Evolutionary conservation across 2,329 filamentous ascomycete genomes (phyloP), one percentile per base, ranked within the genome.

Genomic region (Colletotrichum caudatum): DNA sequence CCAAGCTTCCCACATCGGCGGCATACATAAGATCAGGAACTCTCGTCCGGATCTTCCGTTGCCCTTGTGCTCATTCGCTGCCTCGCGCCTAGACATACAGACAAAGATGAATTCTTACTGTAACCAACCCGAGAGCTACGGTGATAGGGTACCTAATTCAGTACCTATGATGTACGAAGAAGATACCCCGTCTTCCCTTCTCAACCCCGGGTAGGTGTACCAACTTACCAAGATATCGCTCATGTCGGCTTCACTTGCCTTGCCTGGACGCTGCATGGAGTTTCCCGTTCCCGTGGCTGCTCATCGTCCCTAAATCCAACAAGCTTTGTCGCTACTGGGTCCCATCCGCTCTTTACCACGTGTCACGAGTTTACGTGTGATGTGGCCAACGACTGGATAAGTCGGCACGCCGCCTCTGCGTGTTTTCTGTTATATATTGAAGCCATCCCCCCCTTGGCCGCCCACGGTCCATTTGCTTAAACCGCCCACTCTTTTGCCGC

Each of bases 301-400:
- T 37, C 26, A n/a, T 58, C 20, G 20, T 71, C 44, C 57, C 59
- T 53, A 53, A 68, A 54, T 39, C 37, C 53, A 60, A 35, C 53
- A 60, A 41, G 59, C 65, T 64, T 56, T 37, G 48, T 46, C 37
- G 20, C 29, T 48, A 46, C 60, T 53, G 51, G 51, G 51, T 48
- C 65, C 51, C 3, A 54, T 54, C 48, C 46, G 9, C 37, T 39
- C 59, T 48, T 39, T 35, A 60, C 59, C 62, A 51, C 23, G 26
- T 51, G 48, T 54, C 33, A 29, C 46, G 48, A 59, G n/a, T 48
- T 51, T n/a, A 44, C 20, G 50, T 37, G 59, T 11, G 20, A 46
- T 35, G 33, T 51, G 58, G 53, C 44, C 44, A 63, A 62, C 14
- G 48, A 54, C 37, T 71, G 64, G 68, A 67, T 67, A 61, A 67